Percentiles rank a stretch among this genome's conserved stretches.
Conservation (phyloP, 2,329 filamentous ascomycete genomes). For the Tetracladium maxilliforme region DNA sequence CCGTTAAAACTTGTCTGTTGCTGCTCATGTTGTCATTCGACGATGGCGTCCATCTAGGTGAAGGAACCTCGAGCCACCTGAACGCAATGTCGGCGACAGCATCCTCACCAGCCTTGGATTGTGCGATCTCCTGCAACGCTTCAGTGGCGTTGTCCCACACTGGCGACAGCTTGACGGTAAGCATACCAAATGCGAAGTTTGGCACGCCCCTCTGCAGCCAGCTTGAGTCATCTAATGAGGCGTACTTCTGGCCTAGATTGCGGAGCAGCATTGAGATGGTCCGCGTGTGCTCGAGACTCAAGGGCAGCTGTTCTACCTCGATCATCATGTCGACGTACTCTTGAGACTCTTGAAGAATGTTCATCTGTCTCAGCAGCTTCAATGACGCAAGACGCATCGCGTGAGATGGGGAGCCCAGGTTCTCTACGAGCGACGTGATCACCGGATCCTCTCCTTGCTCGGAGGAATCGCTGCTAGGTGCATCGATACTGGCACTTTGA, state of each 20-base stretch:
- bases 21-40: constrained; percentile 21
- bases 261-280: constrained; percentile 75
- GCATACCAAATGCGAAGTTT: constrained; percentile 73
- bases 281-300: constrained; percentile 63
- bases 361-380: constrained; percentile 51
- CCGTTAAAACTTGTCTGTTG: no score
- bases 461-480: constrained; percentile 20
- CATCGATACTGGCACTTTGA: constrained; percentile 2
- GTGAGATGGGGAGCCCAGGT: constrained; percentile 63
- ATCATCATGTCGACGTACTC: no score
- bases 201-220: constrained; percentile 63
- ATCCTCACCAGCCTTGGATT: constrained; percentile 58
- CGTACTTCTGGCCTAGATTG: no score
- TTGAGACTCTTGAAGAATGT: no score
- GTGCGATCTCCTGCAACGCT: constrained; percentile 60
- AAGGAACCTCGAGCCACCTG: constrained; percentile 55
- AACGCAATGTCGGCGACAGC: constrained; percentile 59
- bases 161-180: constrained; percentile 73
- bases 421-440: constrained; percentile 50
- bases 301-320: constrained; percentile 63
- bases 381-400: constrained; percentile 60
- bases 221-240: no score
- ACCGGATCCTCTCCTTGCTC: constrained; percentile 46
- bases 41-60: constrained; percentile 35
- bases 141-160: constrained; percentile 76